Evolutionary conservation across 257 asterid species (phyloP), one percentile per base, ranked within the genome.

Genomic region (Craterostigma plantagineum): DNA sequence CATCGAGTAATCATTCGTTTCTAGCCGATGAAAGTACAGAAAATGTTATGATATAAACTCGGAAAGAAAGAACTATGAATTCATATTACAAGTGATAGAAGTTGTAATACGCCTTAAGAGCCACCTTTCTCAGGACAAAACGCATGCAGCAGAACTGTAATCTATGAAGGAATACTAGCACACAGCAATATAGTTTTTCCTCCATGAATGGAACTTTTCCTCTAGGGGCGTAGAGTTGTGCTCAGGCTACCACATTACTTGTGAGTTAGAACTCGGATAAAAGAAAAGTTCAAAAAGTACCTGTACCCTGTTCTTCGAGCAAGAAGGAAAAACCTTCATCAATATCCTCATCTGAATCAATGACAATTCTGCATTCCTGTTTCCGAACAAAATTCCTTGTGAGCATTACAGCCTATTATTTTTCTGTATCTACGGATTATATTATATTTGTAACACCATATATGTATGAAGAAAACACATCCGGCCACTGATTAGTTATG

Each of bases 321-420:
- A 78, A 70, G 71, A 76, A 68, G 61, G 75, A 73, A 63, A 78
- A 69, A 8, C 63, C 87, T 44, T 44, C 68, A 44, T 61, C 90
- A 38, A 58, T 59, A 52, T 87, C 97, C 62, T 81, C 95, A 61
- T 87, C 97, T 40, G 81, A 66, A 36, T 76, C 91, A 16, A 50
- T 60, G 43, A 55, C 34, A 43, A 60, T 54, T 56, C 58, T 54
- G 42, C 47, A 4, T 52, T 65, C 72, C 66, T 48, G 65, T 50
- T 30, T 61, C 70, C 10, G 13, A 15, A 43, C 2, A 23, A 23
- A 23, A 6, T 23, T 23, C 30, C 30, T 23, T n/a, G n/a, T n/a
- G n/a, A n/a, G n/a, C n/a, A n/a, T n/a, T 23, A 23, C 30, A 2
- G 6, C 30, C 30, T 14, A 40, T 1, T 14, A 40, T 40, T 11